These are phyloP conservation scores for Petunia secreta DNA, from an alignment of 257 asterid genomes.

Conservation along the genomic window DNA sequence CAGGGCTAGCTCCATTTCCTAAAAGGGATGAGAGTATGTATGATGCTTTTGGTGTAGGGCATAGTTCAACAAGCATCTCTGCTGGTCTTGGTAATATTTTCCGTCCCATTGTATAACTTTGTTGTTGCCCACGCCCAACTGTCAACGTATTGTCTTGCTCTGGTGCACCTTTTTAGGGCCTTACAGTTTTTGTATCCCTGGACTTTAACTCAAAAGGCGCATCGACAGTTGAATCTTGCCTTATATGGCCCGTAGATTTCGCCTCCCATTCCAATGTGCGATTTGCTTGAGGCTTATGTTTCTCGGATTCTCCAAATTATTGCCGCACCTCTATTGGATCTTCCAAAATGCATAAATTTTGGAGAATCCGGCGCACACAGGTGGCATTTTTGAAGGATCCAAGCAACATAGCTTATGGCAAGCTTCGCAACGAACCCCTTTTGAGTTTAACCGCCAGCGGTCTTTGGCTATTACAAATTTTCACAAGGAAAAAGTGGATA, in stretches of 20 bases:
- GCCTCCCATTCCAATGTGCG: background rate
- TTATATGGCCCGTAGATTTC: background rate
- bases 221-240: background rate
- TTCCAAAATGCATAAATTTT: too few relatives aligned
- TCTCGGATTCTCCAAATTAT: too few relatives aligned
- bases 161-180: background rate
- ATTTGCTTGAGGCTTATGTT: too few relatives aligned
- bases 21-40: constrained; percentile 74
- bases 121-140: background rate
- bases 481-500: background rate
- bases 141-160: constrained; percentile 5
- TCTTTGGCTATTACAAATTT: background rate
- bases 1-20: constrained; percentile 76
- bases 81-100: constrained; percentile 70
- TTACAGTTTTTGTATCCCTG: background rate
- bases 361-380: too few relatives aligned
- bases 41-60: constrained; percentile 89
- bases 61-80: constrained; percentile 84
- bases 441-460: background rate
- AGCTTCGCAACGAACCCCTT: background rate
- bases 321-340: too few relatives aligned
- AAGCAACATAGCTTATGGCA: too few relatives aligned
- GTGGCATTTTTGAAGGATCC: too few relatives aligned
- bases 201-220: background rate
- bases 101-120: background rate